phyloP scores from a whole-genome alignment of 2,329 filamentous ascomycete genomes.

The Venturia asperata region DNA sequence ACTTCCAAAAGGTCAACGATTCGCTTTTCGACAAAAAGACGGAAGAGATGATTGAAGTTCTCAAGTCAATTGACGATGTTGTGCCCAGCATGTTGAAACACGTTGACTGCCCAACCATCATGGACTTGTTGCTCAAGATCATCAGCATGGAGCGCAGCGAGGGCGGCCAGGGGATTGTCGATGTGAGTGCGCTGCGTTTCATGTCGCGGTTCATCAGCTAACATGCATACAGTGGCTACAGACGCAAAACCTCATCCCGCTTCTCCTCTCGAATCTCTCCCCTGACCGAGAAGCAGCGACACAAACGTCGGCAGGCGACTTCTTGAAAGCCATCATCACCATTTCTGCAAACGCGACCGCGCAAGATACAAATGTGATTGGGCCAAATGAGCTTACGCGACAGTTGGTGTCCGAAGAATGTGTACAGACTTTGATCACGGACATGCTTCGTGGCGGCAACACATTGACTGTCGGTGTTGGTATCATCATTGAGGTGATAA shows the following conservation, averaged over 20 bases:
- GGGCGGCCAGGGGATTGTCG: constrained; percentile 84
- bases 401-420: constrained; percentile 85
- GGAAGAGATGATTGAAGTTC: constrained; percentile 86
- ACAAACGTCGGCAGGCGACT: constrained; percentile 94
- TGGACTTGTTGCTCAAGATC: constrained; percentile 94
- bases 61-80: constrained; percentile 75
- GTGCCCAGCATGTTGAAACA: constrained; percentile 82
- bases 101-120: constrained; percentile 95
- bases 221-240: constrained; percentile 69
- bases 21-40: constrained; percentile 97
- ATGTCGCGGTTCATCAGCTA: constrained; percentile 16
- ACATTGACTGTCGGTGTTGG: constrained; percentile 92
- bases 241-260: constrained; percentile 78
- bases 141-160: constrained; percentile 93
- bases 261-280: constrained; percentile 76
- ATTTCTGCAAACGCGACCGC: constrained; percentile 97
- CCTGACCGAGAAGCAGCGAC: constrained; percentile 81
- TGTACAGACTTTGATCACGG: constrained; percentile 73
- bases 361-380: constrained; percentile 97
- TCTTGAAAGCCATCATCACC: constrained; percentile 97
- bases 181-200: constrained; percentile 52
- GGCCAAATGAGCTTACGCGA: constrained; percentile 90
- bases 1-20: constrained; percentile 98
- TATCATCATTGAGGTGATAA: constrained; percentile 95
- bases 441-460: constrained; percentile 92